A percentile compares a stretch with the other conserved stretches of the same genome.
phyloP scores from a whole-genome alignment of 23 red algal species.

The Gracilaria vermiculophylla region DNA sequence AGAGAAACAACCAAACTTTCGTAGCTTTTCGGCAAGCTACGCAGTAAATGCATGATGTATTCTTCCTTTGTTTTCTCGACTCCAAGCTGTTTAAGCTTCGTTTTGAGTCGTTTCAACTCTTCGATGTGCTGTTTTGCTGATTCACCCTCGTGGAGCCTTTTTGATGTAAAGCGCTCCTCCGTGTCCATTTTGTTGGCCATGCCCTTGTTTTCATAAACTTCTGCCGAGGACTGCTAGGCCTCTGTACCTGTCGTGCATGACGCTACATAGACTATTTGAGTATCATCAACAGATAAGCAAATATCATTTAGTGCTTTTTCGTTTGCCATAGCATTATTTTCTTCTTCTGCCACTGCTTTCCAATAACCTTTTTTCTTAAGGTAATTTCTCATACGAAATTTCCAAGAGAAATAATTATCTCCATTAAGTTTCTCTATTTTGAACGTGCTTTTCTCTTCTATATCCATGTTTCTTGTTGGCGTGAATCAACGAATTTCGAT shows the following conservation, averaged over 20 bases:
- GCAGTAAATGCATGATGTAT: not conserved
- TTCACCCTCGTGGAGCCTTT: not conserved
- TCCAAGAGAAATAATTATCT: not conserved
- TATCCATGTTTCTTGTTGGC: no score
- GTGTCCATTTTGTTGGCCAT: slow-evolving; percentile 2
- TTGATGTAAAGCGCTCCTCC: not conserved
- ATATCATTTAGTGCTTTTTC: slow-evolving; percentile 2
- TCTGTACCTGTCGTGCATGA: not conserved
- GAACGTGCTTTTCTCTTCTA: no score
- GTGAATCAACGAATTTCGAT: no score
- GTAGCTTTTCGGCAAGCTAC: not conserved
- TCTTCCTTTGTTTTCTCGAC: not conserved
- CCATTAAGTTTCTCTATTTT: not conserved
- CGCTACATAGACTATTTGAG: not conserved
- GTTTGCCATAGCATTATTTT: not conserved
- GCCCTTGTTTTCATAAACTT: slow-evolving; percentile 1
- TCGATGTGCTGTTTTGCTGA: slow-evolving; percentile 5
- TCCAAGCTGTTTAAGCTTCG: not conserved
- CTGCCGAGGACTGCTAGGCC: not conserved
- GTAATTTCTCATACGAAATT: not conserved
- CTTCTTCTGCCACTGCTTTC: not conserved
- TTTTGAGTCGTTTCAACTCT: not conserved
- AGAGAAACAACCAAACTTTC: slow-evolving; percentile 1
- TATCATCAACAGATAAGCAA: not conserved
- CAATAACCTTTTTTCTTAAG: not conserved